A percentile compares a stretch with the other conserved stretches of the same genome.
These are phyloP conservation scores for Arctostaphylos glauca DNA, from an alignment of 148 eudicot species.

Conservation along the genomic window DNA sequence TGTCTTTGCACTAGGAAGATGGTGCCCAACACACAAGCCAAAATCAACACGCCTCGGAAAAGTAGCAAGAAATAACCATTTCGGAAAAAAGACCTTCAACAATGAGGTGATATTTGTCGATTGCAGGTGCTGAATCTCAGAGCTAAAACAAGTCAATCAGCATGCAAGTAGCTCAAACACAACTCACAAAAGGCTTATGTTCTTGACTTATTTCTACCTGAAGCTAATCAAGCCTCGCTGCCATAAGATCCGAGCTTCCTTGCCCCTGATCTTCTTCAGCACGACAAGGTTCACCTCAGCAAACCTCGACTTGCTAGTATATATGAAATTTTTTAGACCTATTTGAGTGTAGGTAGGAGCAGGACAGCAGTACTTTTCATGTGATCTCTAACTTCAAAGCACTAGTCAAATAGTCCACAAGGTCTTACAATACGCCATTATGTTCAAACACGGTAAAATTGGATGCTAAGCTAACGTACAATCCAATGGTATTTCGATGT, in stretches of 20 bases:
- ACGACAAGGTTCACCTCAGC: not conserved
- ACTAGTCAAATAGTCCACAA: not conserved
- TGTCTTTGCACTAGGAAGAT: not conserved
- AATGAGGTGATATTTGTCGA: not conserved
- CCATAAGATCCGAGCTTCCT: not conserved
- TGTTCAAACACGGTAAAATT: not conserved
- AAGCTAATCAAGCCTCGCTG: not conserved
- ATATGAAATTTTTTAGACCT: not conserved
- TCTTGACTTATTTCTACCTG: not conserved
- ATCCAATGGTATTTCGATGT: not conserved
- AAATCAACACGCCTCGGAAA: not conserved
- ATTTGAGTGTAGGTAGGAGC: not conserved
- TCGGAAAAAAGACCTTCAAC: not conserved
- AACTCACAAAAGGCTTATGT: not conserved
- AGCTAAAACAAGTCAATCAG: not conserved
- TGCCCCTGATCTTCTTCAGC: not conserved
- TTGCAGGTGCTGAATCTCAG: not conserved
- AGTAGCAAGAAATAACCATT: not conserved
- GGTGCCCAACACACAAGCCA: not conserved
- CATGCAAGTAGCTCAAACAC: not conserved
- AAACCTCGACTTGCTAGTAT: not conserved
- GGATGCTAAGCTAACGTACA: not conserved
- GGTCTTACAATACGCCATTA: not conserved
- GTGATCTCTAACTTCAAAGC: not conserved
- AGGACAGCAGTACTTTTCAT: not conserved